These are phyloP conservation scores for Colletotrichum filicis DNA, from an alignment of 2,329 filamentous ascomycete genomes.

Conservation along the genomic window DNA sequence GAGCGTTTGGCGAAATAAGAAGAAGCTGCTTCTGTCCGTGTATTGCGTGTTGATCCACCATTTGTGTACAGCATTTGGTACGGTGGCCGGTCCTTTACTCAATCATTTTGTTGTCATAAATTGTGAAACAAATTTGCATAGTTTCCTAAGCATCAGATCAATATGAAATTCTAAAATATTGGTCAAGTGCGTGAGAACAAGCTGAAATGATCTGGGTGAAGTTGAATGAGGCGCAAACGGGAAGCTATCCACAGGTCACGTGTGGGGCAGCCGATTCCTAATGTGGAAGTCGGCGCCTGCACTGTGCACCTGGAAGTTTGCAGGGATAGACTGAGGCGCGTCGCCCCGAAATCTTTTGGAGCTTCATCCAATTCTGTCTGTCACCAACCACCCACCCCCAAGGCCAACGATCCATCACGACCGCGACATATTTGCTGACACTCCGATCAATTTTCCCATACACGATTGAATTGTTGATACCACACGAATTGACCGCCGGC, in stretches of 20 bases:
- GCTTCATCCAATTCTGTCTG: conserved; percentile 30
- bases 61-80: background rate
- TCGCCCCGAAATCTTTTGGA: conserved; percentile 37
- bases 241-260: conserved; percentile 34
- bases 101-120: background rate
- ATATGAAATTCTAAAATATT: background rate
- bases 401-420: conserved; percentile 2
- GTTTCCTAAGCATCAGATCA: background rate
- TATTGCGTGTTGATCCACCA: background rate
- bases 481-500: conserved; percentile 31
- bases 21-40: background rate
- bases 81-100: background rate
- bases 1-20: conserved; percentile 5
- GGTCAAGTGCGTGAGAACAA: background rate
- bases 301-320: conserved; percentile 30
- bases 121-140: too few relatives aligned
- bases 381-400: conserved; percentile 18
- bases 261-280: conserved; percentile 27
- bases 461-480: conserved; percentile 21
- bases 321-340: conserved; percentile 34
- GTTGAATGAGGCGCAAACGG: conserved; percentile 11
- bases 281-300: conserved; percentile 27
- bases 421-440: conserved; percentile 8
- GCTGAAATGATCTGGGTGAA: background rate
- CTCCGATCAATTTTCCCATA: background rate